Base-by-base conservation (phyloP, 2,329 filamentous ascomycete genomes). In the Beauveria scarabaeidicola region DNA sequence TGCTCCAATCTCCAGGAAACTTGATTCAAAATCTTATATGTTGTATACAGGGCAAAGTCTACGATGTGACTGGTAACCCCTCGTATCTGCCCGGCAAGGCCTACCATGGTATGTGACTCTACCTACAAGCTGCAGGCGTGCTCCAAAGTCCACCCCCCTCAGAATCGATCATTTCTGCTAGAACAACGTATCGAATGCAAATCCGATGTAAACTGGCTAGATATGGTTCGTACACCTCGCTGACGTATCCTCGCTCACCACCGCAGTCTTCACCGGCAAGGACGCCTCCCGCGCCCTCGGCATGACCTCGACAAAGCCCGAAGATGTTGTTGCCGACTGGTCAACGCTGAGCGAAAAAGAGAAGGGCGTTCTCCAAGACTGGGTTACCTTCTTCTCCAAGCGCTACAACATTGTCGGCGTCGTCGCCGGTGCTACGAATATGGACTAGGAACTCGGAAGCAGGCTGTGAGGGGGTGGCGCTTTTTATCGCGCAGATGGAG, bases 331-430 rank as follows among this genome's bases (percentile, higher is more conserved):
- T 36, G 78, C 94, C 2, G 88, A 97, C 54, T 97, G 90, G 89
- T 79, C 87, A 61, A 89, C 91, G 68, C 78, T 99, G 55, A 79
- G 81, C 15, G 91, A 96, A 23, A 91, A 94, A 74, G 87, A 97
- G 72, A 90, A 94, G 77, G 84, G 83, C 27, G 87, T 89, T 3
- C 77, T 99, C 62, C 82, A 93, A 58, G 94, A 99, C 73, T 99
- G 94, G 94, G 85, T 88, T 64, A 96, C 89, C 2, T 99, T 96
- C 76, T 99, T 99, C 75, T 90, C 88, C 66, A 99, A 97, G 78
- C 82, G 94, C 61, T 99, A 99, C 77, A 97, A 96, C 68, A 83
- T 97, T 55, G 85, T 95, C 51, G 91, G 90, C 15, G 72, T 79
- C 59, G 83, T 89, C 17, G 75, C 80, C 61, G 83, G 82, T 40